Percentiles rank a stretch among this genome's conserved stretches.
phyloP scores from a whole-genome alignment of 495 filamentous ascomycete species.

The Darksidea phi region DNA sequence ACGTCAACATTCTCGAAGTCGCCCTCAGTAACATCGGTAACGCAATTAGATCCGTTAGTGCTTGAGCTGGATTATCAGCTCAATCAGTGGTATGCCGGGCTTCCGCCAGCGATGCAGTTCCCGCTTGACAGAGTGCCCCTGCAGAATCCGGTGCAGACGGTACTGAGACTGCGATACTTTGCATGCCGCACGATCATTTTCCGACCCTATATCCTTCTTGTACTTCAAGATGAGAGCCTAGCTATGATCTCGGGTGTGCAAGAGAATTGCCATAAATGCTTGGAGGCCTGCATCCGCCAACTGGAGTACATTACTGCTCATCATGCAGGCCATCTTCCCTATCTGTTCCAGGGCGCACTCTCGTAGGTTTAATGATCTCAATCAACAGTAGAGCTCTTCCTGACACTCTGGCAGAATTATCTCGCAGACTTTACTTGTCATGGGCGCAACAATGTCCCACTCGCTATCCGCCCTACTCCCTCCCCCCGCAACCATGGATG shows the following conservation, averaged over 20 bases:
- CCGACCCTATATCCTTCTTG: constrained; percentile 76
- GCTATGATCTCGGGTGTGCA: constrained; percentile 66
- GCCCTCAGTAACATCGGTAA: constrained; percentile 50
- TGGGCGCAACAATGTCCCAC: constrained; percentile 82
- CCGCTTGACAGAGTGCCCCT: constrained; percentile 64
- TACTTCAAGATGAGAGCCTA: constrained; percentile 72
- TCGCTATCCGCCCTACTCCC: constrained; percentile 66
- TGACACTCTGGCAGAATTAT: constrained; percentile 52
- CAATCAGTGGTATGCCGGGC: constrained; percentile 78
- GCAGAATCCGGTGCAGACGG: constrained; percentile 73
- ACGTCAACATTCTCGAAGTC: constrained; percentile 55
- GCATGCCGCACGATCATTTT: constrained; percentile 84
- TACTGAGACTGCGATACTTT: constrained; percentile 74
- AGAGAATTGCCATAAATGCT: constrained; percentile 74
- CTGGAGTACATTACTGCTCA: constrained; percentile 76
- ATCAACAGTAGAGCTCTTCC: background rate
- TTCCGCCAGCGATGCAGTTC: constrained; percentile 71
- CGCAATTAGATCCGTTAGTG: constrained; percentile 70
- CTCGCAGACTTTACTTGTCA: constrained; percentile 74
- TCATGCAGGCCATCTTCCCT: constrained; percentile 82
- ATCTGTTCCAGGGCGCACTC: constrained; percentile 80
- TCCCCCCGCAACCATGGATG: constrained; percentile 61
- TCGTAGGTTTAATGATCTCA: constrained; percentile 43
- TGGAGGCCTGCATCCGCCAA: constrained; percentile 79
- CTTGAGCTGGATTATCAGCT: constrained; percentile 79